A percentile compares a stretch with the other conserved stretches of the same genome.
Conservation (phyloP, 2,329 filamentous ascomycete genomes). For the Nemania abortiva region DNA sequence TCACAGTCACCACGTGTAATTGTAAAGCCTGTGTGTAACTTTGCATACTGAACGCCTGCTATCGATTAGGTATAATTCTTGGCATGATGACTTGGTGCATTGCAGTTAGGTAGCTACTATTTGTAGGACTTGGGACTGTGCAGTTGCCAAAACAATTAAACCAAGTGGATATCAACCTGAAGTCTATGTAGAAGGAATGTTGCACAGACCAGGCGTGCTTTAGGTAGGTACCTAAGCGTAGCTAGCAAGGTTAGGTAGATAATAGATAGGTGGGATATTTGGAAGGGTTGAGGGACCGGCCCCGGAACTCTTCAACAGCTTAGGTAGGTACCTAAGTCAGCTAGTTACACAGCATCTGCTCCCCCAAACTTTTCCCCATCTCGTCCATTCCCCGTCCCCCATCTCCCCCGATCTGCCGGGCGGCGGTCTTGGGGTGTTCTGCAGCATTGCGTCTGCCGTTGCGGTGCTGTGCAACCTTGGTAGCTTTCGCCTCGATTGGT, state of each 20-base stretch:
- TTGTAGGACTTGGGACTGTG: not conserved
- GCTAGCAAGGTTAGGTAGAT: not conserved
- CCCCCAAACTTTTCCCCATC: constrained; percentile 30
- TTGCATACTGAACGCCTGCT: not conserved
- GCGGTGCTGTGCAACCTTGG: constrained; percentile 31
- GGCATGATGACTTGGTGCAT: not conserved
- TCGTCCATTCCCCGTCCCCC: constrained; percentile 22
- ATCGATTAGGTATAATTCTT: not conserved
- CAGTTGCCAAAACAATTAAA: not conserved
- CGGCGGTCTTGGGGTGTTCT: constrained; percentile 25
- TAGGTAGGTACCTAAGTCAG: not conserved
- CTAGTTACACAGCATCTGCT: constrained; percentile 8
- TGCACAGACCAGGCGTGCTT: not conserved
- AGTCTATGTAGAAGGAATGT: not conserved
- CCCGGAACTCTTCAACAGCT: not conserved
- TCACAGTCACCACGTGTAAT: constrained; percentile 15
- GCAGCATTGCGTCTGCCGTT: constrained; percentile 34
- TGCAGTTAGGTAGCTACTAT: not conserved
- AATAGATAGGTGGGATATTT: not conserved
- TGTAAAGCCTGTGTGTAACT: constrained; percentile 6
- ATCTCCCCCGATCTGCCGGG: constrained; percentile 36
- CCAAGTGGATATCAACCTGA: not conserved
- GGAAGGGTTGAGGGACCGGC: not conserved
- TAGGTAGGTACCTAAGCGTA: not conserved
- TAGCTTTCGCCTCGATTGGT: constrained; percentile 20